Evolutionary conservation across 2,329 filamentous ascomycete genomes (phyloP).

Genomic region (Madurella mycetomatis): DNA sequence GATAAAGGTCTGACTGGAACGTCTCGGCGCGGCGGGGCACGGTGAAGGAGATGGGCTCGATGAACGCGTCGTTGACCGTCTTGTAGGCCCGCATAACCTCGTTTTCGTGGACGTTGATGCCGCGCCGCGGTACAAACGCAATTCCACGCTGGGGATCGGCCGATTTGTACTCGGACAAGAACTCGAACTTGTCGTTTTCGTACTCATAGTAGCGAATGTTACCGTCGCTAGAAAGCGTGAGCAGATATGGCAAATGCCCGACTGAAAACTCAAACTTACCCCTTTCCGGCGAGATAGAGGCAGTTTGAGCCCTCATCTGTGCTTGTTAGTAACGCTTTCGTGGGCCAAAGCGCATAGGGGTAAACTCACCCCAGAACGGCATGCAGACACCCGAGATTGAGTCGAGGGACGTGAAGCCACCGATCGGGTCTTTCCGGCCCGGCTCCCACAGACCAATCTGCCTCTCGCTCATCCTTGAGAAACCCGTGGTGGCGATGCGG

Average conservation of each 20-base stretch:
- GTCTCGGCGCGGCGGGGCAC: conserved; percentile 89
- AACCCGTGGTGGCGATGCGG: conserved; percentile 91
- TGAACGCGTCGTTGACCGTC: conserved; percentile 89
- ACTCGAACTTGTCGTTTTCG: conserved; percentile 98
- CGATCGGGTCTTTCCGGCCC: conserved; percentile 78
- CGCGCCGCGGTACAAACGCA: conserved; percentile 90
- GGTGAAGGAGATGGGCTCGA: conserved; percentile 96
- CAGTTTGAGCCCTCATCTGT: conserved; percentile 86
- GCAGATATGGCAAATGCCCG: conserved; percentile 5
- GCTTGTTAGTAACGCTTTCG: conserved; percentile 23
- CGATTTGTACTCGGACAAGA: conserved; percentile 96
- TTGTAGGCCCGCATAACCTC: conserved; percentile 96
- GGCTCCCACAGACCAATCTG: conserved; percentile 96
- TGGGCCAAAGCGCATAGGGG: not conserved
- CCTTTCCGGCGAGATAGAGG: conserved; percentile 94
- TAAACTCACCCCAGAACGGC: conserved; percentile 85
- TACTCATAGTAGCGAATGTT: conserved; percentile 99
- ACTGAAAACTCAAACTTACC: conserved; percentile 52
- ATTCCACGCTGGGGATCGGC: conserved; percentile 88
- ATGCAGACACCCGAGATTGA: conserved; percentile 97
- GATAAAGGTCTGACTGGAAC: conserved; percentile 97
- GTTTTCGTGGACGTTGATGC: conserved; percentile 94
- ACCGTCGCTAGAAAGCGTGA: conserved; percentile 62
- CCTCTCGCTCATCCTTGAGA: conserved; percentile 97
- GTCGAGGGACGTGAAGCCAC: conserved; percentile 85